Percentiles rank a stretch among this genome's conserved stretches.
Conservation (phyloP, 306 rosid genomes). For the Canavalia ensiformis region DNA sequence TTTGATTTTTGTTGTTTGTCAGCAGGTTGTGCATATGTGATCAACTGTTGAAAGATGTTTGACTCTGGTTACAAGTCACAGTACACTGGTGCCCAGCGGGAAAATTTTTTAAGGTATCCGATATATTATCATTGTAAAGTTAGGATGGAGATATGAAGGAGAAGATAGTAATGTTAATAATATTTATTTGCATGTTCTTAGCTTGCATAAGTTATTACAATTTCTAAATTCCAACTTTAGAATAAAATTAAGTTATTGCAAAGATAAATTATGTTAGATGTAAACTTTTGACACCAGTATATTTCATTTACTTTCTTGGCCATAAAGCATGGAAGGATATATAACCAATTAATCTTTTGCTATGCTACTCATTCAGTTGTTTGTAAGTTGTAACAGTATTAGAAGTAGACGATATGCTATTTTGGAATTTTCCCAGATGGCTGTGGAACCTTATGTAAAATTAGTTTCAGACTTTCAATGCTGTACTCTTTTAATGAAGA, state of each 20-base stretch:
- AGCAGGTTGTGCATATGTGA: slow-evolving; percentile 60
- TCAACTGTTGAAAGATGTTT: slow-evolving; percentile 66
- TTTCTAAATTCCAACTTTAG: slow-evolving; percentile 4
- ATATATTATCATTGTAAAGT: slow-evolving; percentile 38
- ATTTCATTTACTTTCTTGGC: slow-evolving; percentile 9
- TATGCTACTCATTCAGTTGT: not conserved
- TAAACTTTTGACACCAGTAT: slow-evolving; percentile 13
- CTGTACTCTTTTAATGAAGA: slow-evolving; percentile 1
- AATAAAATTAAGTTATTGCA: slow-evolving; percentile 27
- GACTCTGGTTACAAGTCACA: slow-evolving; percentile 78
- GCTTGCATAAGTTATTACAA: not conserved
- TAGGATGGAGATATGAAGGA: slow-evolving; percentile 37
- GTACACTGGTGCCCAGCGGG: slow-evolving; percentile 80
- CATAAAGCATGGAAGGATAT: slow-evolving; percentile 1
- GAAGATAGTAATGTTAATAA: slow-evolving; percentile 40
- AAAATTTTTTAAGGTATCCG: slow-evolving; percentile 78
- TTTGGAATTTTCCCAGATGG: slow-evolving; percentile 8
- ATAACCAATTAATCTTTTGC: slow-evolving; percentile 18
- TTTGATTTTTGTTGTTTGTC: slow-evolving; percentile 38
- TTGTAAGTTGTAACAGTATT: slow-evolving; percentile 10
- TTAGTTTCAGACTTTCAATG: slow-evolving; percentile 20
- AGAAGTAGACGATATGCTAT: slow-evolving; percentile 16
- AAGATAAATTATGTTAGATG: slow-evolving; percentile 3
- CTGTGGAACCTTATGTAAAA: slow-evolving; percentile 17
- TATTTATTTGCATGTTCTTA: slow-evolving; percentile 39